Evolutionary conservation across 1,139 yeast species (phyloP), one percentile per base, ranked within the genome.

Genomic region (Geotrichum fermentans): DNA sequence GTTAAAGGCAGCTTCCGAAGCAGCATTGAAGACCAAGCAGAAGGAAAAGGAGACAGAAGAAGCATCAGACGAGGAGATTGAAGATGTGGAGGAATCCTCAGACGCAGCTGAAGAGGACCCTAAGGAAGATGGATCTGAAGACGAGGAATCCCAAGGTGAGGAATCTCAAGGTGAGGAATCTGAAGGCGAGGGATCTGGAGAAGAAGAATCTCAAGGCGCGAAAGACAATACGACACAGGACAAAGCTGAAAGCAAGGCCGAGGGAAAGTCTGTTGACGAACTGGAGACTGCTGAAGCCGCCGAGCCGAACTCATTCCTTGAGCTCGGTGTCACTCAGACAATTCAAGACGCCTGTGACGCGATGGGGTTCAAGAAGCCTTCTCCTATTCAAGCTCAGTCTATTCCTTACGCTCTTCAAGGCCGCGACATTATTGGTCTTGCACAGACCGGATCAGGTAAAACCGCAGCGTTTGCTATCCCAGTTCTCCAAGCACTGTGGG

Each of bases 381-480:
- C 97, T 0, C 96, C 97, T 11, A 92, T 92, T 62, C 98, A 92
- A 67, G 77, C 84, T 4, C 90, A 86, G 65, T 79, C 97, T 7
- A 85, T 94, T 52, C 98, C 98, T 0, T 86, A 85, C 58, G 97
- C 97, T 3, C 71, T 92, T 21, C 80, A 83, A 57, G 97, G 97
- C 51, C 77, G 97, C 61, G 99, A 94, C 68, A 94, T 94, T 45
- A 72, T 88, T 50, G 95, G 94, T 1, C 85, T 95, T 72, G 96
- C 96, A 0, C 96, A 96, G 37, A 88, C 96, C 0, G 96, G 96
- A 58, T 84, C 95, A 5, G 96, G 96, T 70, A 88, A 88, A 65
- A 87, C 96, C 0, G 72, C 89, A 45, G 96, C 97, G 40, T 92
- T 85, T 64, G 73, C 92, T 8, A 71, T 94, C 45, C 98, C 98